Evolutionary conservation across 208 protist species (phyloP), one percentile per base, ranked within the genome.

Genomic region (Novymonas esmeraldas): DNA sequence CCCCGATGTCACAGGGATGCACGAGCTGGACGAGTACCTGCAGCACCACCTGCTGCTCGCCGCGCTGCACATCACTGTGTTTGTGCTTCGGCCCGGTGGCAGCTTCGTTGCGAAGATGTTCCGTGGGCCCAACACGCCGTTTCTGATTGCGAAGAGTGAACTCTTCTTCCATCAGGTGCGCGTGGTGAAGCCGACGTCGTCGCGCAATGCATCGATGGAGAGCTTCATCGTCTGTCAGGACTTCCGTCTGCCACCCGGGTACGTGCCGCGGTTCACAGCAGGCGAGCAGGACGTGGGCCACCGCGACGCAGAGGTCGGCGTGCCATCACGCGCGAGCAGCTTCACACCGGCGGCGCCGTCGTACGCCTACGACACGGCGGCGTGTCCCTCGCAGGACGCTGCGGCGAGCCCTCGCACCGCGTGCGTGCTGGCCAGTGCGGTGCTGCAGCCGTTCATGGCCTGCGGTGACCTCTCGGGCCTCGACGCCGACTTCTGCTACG

Each of bases 11-110:
- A 99, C 98, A 2, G 98, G 98, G 24, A 92, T 99, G 82, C 98
- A 99, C 73, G 98, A 99, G 83, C 84, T 99, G 28, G 99, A 99
- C 74, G 98, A 99, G 86, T 99, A 99, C 76, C 81, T 99, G 46
- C 98, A 99, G 78, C 84, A 97, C 50, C 98, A 99, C 79, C 80
- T 99, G 1, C 89, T 99, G 3, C 87, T 99, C 6, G 97, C 98
- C 7, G 98, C 98, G 28, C 79, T 99, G 36, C 98, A 98, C 78
- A 99, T 99, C 57, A 97, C 98, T 4, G 98, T 95, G 13, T 93
- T 95, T 58, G 78, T 99, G 24, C 87, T 99, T 0, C 77, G 85
- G 3, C 64, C 55, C 3, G 95, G 94, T 39, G 98, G 98, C 11
- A 89, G 82, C 46, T 99, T 99, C 81, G 87, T 99, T 22, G 96